These are phyloP conservation scores for Tilletia indica DNA, from an alignment of 1,284 basidiomycete genomes.

Conservation along the genomic window DNA sequence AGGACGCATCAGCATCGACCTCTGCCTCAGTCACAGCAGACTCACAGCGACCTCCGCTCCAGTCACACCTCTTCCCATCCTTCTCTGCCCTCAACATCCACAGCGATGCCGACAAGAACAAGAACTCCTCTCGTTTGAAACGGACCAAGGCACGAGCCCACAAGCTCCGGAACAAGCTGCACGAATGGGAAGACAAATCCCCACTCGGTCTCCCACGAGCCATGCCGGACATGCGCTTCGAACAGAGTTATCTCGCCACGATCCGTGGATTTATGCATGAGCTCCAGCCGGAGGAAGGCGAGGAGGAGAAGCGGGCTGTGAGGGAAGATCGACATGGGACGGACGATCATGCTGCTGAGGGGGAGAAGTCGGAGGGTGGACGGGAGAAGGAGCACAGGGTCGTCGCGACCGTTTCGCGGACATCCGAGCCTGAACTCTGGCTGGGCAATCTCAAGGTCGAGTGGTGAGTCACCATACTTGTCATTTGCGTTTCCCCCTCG, in stretches of 20 bases:
- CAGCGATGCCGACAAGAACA: neutral
- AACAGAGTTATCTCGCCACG: constrained; percentile 45
- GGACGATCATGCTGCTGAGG: constrained; percentile 23
- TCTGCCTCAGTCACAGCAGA: neutral
- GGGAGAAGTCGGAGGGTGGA: constrained; percentile 1
- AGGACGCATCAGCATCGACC: neutral
- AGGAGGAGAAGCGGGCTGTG: constrained; percentile 15
- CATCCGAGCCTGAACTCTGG: constrained; percentile 37
- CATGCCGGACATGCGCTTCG: constrained; percentile 46
- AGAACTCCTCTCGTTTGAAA: neutral
- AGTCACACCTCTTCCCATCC: neutral
- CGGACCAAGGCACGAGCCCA: neutral
- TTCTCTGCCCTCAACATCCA: constrained; percentile 13
- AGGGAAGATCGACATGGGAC: neutral
- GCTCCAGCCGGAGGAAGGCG: constrained; percentile 20
- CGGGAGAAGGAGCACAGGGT: constrained; percentile 13
- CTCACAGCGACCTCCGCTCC: neutral
- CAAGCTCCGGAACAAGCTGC: constrained; percentile 12
- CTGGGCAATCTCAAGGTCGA: constrained; percentile 42
- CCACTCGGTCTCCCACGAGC: constrained; percentile 10
- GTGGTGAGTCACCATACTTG: constrained; percentile 33
- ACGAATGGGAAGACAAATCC: neutral
- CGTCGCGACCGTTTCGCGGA: constrained; percentile 5
- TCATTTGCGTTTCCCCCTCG: too few relatives aligned
- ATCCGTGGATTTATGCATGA: constrained; percentile 42